These are phyloP conservation scores for Fallopia convolvulus DNA, from an alignment of 148 eudicot species.

Conservation along the genomic window DNA sequence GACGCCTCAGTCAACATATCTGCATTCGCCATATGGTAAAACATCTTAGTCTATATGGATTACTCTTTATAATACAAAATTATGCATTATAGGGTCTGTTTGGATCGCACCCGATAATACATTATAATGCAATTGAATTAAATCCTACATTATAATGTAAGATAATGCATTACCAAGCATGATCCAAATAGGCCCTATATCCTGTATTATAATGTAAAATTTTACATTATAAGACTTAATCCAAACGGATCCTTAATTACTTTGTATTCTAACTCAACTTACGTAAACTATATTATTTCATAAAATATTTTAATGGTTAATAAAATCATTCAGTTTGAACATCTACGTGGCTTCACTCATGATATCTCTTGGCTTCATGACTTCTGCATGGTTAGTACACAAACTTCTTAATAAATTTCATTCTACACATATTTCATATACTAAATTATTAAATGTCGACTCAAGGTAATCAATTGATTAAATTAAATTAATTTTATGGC, in stretches of 20 bases:
- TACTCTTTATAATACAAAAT: too few relatives aligned
- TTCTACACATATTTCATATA: too few relatives aligned
- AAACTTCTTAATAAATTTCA: too few relatives aligned
- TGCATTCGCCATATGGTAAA: neutral
- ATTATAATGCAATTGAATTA: too few relatives aligned
- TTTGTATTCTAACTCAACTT: neutral
- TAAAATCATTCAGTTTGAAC: neutral
- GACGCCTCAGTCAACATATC: neutral
- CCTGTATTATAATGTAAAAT: too few relatives aligned
- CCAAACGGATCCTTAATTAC: neutral
- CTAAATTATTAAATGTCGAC: neutral
- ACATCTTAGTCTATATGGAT: neutral
- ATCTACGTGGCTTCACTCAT: neutral
- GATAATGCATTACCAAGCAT: too few relatives aligned
- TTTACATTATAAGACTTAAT: too few relatives aligned
- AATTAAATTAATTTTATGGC: neutral
- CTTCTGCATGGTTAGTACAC: conserved; percentile 3
- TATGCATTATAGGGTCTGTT: too few relatives aligned
- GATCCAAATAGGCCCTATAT: too few relatives aligned
- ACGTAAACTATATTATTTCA: neutral
- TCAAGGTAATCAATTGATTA: neutral
- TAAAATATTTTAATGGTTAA: neutral
- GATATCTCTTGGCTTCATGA: conserved; percentile 7
- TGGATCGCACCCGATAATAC: too few relatives aligned
- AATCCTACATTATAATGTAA: too few relatives aligned